These are phyloP conservation scores for Fusarium foetens DNA, from an alignment of 2,329 filamentous ascomycete species.

Conservation along the genomic window DNA sequence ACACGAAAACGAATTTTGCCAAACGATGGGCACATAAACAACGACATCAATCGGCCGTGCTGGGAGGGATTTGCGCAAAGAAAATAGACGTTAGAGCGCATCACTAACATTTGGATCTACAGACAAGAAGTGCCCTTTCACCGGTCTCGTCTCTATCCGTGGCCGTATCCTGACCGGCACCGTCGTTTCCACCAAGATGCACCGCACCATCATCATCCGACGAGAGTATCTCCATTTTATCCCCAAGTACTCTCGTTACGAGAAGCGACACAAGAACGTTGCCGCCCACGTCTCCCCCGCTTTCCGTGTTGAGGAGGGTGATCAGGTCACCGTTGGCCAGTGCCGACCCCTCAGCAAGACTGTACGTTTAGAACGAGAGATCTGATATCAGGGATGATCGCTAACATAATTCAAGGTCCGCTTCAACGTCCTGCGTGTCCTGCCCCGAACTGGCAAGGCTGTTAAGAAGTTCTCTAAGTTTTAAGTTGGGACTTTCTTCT, in stretches of 20 bases:
- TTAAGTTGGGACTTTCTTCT: conserved; percentile 70
- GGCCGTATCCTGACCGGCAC: conserved; percentile 99
- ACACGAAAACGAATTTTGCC: conserved; percentile 3
- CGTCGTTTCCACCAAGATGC: conserved; percentile 99
- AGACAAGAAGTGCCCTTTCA: conserved; percentile 99
- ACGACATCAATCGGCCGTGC: not conserved
- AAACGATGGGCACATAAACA: not conserved
- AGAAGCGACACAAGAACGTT: conserved; percentile 99
- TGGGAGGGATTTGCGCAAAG: not conserved
- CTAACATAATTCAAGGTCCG: conserved; percentile 73
- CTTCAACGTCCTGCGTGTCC: conserved; percentile 99
- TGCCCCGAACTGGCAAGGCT: conserved; percentile 95
- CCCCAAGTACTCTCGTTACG: conserved; percentile 99
- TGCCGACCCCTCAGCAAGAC: conserved; percentile 99
- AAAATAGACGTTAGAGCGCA: conserved; percentile 4
- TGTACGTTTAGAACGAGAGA: conserved; percentile 69
- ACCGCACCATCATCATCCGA: conserved; percentile 99
- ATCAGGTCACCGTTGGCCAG: conserved; percentile 99
- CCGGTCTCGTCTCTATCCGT: conserved; percentile 98
- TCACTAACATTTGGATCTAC: conserved; percentile 46
- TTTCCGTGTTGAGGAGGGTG: conserved; percentile 99
- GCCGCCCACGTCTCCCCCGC: conserved; percentile 98
- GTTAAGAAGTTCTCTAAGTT: conserved; percentile 99
- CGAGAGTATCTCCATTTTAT: conserved; percentile 99
- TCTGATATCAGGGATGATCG: not conserved